A percentile compares a stretch with the other conserved stretches of the same genome.
Evolutionary conservation across 768 basidiomycete genomes (phyloP).

Genomic region (Filobasidium floriforme): DNA sequence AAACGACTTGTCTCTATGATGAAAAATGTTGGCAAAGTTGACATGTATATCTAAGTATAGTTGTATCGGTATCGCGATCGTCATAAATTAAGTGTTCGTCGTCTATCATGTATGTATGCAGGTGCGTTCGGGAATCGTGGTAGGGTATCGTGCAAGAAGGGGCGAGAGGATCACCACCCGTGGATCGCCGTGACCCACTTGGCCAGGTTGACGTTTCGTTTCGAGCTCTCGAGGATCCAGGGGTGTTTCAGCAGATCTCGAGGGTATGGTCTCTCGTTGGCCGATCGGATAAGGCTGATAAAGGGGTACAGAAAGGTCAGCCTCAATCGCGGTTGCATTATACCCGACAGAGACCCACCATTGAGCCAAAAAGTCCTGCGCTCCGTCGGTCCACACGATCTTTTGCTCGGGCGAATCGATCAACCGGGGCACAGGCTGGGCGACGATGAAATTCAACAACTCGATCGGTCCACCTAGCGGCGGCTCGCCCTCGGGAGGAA

Average conservation of each 20-base stretch:
- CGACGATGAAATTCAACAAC: conserved; percentile 79
- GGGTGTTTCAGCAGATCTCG: conserved; percentile 73
- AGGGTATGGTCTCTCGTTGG: conserved; percentile 65
- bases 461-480: conserved; percentile 84
- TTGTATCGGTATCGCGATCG: too few relatives aligned
- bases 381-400: conserved; percentile 62
- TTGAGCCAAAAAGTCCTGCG: conserved; percentile 84
- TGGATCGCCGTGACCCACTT: conserved; percentile 54
- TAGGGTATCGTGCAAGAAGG: neutral
- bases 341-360: conserved; percentile 55
- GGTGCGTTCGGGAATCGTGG: neutral
- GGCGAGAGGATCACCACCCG: conserved; percentile 8
- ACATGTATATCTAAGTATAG: too few relatives aligned
- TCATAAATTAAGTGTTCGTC: too few relatives aligned
- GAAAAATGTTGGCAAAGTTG: too few relatives aligned
- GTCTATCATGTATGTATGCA: neutral
- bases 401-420: conserved; percentile 35
- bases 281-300: conserved; percentile 64
- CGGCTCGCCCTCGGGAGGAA: conserved; percentile 48
- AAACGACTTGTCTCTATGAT: too few relatives aligned
- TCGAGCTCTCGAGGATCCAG: conserved; percentile 71
- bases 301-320: conserved; percentile 8
- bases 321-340: neutral
- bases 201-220: conserved; percentile 77
- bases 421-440: conserved; percentile 41